A percentile compares a stretch with the other conserved stretches of the same genome.
phyloP scores from a whole-genome alignment of 768 basidiomycete genomes.

The Symmetrospora coprosmae region DNA sequence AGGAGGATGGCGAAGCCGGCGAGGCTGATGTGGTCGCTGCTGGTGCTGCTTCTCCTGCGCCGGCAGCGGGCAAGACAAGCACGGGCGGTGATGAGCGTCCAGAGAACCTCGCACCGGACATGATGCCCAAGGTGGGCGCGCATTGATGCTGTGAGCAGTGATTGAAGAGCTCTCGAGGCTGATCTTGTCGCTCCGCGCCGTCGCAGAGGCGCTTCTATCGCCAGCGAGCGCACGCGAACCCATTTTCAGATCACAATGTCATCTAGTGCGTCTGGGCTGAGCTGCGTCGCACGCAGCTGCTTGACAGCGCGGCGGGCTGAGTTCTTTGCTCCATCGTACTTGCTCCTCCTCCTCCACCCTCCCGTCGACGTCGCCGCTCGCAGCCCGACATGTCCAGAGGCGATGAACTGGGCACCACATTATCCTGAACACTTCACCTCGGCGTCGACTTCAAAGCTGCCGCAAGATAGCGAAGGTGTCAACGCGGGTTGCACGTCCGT shows the following conservation, averaged over 20 bases:
- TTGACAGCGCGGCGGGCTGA: not conserved
- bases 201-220: conserved; percentile 43
- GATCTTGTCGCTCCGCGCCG: not conserved
- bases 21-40: too few relatives aligned
- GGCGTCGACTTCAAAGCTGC: not conserved
- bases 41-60: not conserved
- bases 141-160: not conserved
- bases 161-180: not conserved
- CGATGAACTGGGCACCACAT: conserved; percentile 67
- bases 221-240: conserved; percentile 45
- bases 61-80: not conserved
- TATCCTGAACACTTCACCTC: conserved; percentile 53
- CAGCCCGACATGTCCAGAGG: conserved; percentile 54
- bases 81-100: not conserved
- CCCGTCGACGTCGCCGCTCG: too few relatives aligned
- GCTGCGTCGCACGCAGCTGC: not conserved
- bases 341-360: too few relatives aligned
- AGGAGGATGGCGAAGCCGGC: too few relatives aligned
- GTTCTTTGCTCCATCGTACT: too few relatives aligned
- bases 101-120: not conserved
- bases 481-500: not conserved
- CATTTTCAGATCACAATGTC: conserved; percentile 51
- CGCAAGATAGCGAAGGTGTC: conserved; percentile 27
- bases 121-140: not conserved
- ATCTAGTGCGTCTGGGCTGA: conserved; percentile 46